A percentile compares a stretch with the other conserved stretches of the same genome.
phyloP scores from a whole-genome alignment of 1,284 basidiomycete genomes.

The Vanrija humicola region DNA sequence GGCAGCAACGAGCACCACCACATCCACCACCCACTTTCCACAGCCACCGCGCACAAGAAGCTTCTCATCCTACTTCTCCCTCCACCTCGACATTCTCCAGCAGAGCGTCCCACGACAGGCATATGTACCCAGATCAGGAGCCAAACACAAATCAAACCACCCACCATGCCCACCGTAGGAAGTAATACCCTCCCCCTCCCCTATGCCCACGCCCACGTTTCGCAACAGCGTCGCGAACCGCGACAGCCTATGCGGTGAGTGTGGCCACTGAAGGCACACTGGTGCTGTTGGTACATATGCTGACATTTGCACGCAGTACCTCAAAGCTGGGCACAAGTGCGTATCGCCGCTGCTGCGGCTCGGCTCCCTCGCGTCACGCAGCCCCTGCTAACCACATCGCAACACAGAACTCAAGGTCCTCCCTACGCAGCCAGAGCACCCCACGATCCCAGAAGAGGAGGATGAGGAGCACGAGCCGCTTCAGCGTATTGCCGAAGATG shows the following conservation, averaged over 20 bases:
- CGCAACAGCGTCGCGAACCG: slow-evolving; percentile 31
- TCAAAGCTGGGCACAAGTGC: slow-evolving; percentile 60
- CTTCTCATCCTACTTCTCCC: not conserved
- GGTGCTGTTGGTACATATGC: not conserved
- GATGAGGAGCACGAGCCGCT: slow-evolving; percentile 43
- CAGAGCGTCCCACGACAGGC: no score
- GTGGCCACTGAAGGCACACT: not conserved
- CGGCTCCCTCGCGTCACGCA: not conserved
- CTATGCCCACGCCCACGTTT: slow-evolving; percentile 36
- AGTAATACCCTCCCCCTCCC: slow-evolving; percentile 41
- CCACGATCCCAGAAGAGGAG: slow-evolving; percentile 58
- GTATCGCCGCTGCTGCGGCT: slow-evolving; percentile 4
- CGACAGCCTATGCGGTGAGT: slow-evolving; percentile 48
- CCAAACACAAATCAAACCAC: no score
- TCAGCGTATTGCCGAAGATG: slow-evolving; percentile 20
- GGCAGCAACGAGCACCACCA: no score
- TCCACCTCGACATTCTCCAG: not conserved
- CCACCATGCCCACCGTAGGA: slow-evolving; percentile 18
- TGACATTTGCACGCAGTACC: slow-evolving; percentile 46
- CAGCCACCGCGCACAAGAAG: no score
- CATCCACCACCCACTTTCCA: no score
- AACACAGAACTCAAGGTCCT: slow-evolving; percentile 78
- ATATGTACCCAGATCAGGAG: no score
- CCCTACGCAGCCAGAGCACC: slow-evolving; percentile 77
- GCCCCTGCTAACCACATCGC: not conserved